Base-by-base conservation (phyloP, 805 yeast species). In the Schwanniomyces pseudopolymorphus region DNA sequence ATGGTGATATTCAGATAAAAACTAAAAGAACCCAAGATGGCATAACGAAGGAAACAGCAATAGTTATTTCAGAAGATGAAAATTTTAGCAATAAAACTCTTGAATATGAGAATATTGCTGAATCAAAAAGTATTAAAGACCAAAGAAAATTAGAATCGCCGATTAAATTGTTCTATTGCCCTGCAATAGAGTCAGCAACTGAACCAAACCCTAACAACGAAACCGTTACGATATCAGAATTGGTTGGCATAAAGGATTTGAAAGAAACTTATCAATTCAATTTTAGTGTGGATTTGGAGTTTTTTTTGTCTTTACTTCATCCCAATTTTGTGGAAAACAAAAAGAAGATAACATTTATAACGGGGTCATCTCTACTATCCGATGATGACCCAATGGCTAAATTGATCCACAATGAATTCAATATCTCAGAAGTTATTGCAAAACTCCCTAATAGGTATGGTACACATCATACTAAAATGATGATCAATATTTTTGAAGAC, bases 381-480 rank as follows among this genome's bases (percentile, higher is more conserved):
- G 31, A 49, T 5, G 27, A 43, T 1, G 9, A 16, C 21, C 48
- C 44, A 13, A 56, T 54, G 7, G 43, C 47, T 33, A 25, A 45
- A 21, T 27, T 50, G 43, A 38, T 62, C 19, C 48, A 49, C 4
- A 14, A 44, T 14, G 50, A 56, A 31, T 61, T 56, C 47, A 60
- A 66, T 44, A 45, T 70, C 11, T 36, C 51, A 4, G 65, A 67
- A 46, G 55, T 77, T 1, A 52, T 71, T 11, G 75, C 69, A 9
- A 59, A 47, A 46, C 54, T 58, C 40, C 70, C 67, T 9, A 68
- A 50, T 49, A 53, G 59, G 24, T 75, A 46, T 54, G 77, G 65
- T n/a, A 63, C 65, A 3, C 90, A 85, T 59, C 92, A 85, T 59
- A 75, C 88, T 1, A 85, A 85, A 57, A 65, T 85, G 77, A 80